Evolutionary conservation across 768 basidiomycete species (phyloP).

Genomic region (Trametes gibbosa): DNA sequence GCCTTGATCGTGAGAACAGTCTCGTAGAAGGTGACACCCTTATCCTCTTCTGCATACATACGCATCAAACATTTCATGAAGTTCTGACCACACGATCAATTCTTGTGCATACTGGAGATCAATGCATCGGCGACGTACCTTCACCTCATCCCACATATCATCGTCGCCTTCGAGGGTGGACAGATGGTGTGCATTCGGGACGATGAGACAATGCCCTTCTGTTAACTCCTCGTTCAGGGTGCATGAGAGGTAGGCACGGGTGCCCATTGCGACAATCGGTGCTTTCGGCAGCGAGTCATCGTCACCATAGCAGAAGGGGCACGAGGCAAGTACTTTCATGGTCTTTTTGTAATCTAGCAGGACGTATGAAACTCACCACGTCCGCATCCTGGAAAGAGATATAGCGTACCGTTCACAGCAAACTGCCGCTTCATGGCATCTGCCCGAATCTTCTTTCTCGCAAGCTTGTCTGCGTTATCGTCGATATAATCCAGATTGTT

Average conservation of each 20-base stretch:
- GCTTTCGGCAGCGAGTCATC: constrained; percentile 88
- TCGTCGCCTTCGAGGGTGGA: constrained; percentile 92
- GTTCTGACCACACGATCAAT: constrained; percentile 39
- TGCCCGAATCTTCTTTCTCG: constrained; percentile 91
- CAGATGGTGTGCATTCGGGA: constrained; percentile 92
- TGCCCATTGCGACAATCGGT: constrained; percentile 87
- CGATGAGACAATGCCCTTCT: constrained; percentile 89
- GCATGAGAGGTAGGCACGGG: constrained; percentile 86
- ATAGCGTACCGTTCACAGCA: constrained; percentile 79
- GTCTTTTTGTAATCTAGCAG: constrained; percentile 87
- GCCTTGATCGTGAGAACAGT: constrained; percentile 83
- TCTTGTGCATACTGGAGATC: background rate
- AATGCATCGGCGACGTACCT: constrained; percentile 48
- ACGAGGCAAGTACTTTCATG: constrained; percentile 83
- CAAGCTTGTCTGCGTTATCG: constrained; percentile 92
- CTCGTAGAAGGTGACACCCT: constrained; percentile 94
- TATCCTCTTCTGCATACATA: constrained; percentile 91
- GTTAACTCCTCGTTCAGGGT: constrained; percentile 87
- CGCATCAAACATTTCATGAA: constrained; percentile 93
- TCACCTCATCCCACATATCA: constrained; percentile 97
- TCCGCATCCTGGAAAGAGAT: background rate
- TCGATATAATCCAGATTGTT: constrained; percentile 94
- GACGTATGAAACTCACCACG: background rate
- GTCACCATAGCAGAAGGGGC: constrained; percentile 89
- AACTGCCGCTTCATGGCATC: constrained; percentile 97